phyloP scores from a whole-genome alignment of 257 asterid genomes.

The Voacanga thouarsii region DNA sequence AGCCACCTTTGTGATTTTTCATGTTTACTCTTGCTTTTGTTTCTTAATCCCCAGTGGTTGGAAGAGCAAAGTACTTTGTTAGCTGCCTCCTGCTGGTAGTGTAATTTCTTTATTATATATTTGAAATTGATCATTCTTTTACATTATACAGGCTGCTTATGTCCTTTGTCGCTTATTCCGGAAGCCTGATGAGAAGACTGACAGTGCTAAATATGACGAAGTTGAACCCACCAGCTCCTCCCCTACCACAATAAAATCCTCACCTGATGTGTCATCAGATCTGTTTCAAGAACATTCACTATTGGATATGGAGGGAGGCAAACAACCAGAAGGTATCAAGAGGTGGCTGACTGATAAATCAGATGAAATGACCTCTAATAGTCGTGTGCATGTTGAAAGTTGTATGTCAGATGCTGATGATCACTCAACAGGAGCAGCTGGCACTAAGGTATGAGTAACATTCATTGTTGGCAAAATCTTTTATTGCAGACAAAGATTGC shows the following conservation, averaged over 20 bases:
- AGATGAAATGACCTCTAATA: conserved; percentile 28
- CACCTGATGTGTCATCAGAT: conserved; percentile 60
- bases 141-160: conserved; percentile 49
- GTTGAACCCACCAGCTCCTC: conserved; percentile 38
- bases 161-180: conserved; percentile 73
- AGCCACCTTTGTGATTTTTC: background rate
- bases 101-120: background rate
- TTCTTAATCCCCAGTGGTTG: background rate
- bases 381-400: conserved; percentile 31
- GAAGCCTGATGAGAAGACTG: conserved; percentile 49
- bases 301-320: conserved; percentile 25
- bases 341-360: conserved; percentile 31
- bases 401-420: conserved; percentile 36
- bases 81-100: background rate
- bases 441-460: conserved; percentile 34
- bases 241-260: conserved; percentile 45
- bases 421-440: conserved; percentile 38
- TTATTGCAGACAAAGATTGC: background rate
- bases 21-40: background rate
- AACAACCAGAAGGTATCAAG: conserved; percentile 37
- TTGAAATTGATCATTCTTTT: background rate
- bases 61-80: background rate
- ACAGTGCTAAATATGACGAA: conserved; percentile 39
- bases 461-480: background rate
- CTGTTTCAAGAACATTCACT: conserved; percentile 38